Conservation (phyloP, 1,284 basidiomycete genomes). For the Agroathelia rolfsii region DNA sequence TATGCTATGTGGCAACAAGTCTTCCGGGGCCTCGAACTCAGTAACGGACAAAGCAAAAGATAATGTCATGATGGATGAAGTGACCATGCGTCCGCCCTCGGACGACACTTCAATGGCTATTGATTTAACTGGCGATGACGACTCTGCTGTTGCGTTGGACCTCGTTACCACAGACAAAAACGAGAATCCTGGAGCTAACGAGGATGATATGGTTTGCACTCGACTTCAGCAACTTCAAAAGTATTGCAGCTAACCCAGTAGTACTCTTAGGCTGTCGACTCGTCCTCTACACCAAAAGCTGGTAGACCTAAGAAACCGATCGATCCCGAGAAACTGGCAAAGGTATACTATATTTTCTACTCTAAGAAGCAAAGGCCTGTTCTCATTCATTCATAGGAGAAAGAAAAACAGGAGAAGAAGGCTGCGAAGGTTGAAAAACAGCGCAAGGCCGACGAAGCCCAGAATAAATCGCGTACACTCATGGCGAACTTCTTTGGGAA, state of each 20-base stretch:
- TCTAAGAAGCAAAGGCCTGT: constrained; percentile 10
- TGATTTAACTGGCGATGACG: constrained; percentile 2
- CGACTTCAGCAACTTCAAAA: background rate
- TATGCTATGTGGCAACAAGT: too few relatives aligned
- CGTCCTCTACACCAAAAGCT: constrained; percentile 9
- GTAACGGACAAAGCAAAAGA: background rate
- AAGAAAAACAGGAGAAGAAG: constrained; percentile 56
- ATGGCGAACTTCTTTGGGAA: constrained; percentile 72
- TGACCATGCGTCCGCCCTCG: background rate
- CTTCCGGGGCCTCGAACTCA: background rate
- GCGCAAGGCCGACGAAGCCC: constrained; percentile 57
- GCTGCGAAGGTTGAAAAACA: constrained; percentile 55
- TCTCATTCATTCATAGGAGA: constrained; percentile 35
- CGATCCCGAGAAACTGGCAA: constrained; percentile 52
- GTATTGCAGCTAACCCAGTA: constrained; percentile 5
- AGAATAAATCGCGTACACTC: constrained; percentile 61
- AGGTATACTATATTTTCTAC: constrained; percentile 30
- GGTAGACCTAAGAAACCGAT: constrained; percentile 38
- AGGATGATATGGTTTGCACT: constrained; percentile 26
- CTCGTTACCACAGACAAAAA: too few relatives aligned
- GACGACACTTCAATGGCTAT: constrained; percentile 6
- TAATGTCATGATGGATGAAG: background rate
- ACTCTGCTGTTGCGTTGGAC: too few relatives aligned
- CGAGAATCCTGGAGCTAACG: constrained; percentile 20
- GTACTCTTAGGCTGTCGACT: constrained; percentile 13